These are phyloP conservation scores for Nicotiana undulata DNA, from an alignment of 257 asterid genomes.

Conservation along the genomic window DNA sequence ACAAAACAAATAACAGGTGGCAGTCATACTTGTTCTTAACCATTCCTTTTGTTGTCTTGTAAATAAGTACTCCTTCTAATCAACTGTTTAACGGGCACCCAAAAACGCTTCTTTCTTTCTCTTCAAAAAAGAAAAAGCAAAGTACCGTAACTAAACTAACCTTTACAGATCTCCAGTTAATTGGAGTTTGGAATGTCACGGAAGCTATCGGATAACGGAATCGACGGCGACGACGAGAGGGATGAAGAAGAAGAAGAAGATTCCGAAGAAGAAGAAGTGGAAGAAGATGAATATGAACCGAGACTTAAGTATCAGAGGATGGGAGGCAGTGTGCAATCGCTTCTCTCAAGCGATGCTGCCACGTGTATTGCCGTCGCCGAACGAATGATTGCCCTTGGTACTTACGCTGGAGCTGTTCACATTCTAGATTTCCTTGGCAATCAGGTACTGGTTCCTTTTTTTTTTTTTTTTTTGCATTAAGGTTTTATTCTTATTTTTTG, in stretches of 20 bases:
- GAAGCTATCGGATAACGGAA: conserved; percentile 75
- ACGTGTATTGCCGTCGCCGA: conserved; percentile 85
- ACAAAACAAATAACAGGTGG: background rate
- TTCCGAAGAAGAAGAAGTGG: conserved; percentile 39
- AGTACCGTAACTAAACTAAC: background rate
- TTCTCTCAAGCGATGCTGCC: conserved; percentile 80
- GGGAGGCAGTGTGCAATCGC: conserved; percentile 92
- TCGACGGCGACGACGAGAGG: conserved; percentile 91
- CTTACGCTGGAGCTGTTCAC: conserved; percentile 74
- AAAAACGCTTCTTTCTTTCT: background rate
- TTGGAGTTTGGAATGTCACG: conserved; percentile 40
- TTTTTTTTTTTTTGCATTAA: background rate
- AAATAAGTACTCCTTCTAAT: background rate
- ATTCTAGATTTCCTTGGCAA: conserved; percentile 97
- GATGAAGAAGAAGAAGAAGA: conserved; percentile 54
- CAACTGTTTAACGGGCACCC: background rate
- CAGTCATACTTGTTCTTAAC: too few relatives aligned
- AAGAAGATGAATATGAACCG: conserved; percentile 81
- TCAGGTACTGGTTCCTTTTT: conserved; percentile 31
- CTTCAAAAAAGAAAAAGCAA: background rate
- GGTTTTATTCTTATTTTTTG: background rate
- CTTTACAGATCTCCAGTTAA: background rate
- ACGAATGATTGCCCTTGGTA: conserved; percentile 97
- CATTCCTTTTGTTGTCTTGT: too few relatives aligned
- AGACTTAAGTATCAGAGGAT: conserved; percentile 94